These are phyloP conservation scores for Pseudoturritis turrita DNA, from an alignment of 345 rosid genomes.

Conservation along the genomic window DNA sequence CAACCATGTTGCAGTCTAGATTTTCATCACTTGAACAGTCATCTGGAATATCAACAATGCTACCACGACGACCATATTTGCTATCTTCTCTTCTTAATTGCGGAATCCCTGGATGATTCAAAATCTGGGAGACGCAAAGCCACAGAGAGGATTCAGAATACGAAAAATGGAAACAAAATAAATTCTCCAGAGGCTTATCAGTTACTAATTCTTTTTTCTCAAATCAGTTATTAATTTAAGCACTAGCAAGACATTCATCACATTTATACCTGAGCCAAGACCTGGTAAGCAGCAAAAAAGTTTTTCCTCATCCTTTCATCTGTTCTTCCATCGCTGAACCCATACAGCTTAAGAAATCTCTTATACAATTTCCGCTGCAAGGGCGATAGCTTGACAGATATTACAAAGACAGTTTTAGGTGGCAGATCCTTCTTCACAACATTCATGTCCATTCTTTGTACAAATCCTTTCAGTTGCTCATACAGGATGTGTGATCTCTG, in stretches of 20 bases:
- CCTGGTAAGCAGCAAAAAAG: slow-evolving; percentile 98
- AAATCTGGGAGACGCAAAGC: slow-evolving; percentile 55
- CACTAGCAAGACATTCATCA: neutral
- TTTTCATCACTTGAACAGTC: slow-evolving; percentile 97
- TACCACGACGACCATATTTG: slow-evolving; percentile 56
- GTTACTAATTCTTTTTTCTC: neutral
- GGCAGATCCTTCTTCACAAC: slow-evolving; percentile 98
- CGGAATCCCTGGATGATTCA: slow-evolving; percentile 99
- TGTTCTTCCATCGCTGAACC: slow-evolving; percentile 58
- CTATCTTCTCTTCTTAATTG: slow-evolving; percentile 83
- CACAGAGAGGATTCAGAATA: slow-evolving; percentile 4
- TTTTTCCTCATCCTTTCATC: slow-evolving; percentile 74
- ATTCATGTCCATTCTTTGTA: slow-evolving; percentile 99
- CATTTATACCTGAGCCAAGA: slow-evolving; percentile 86
- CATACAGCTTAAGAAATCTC: slow-evolving; percentile 89
- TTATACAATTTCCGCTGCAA: slow-evolving; percentile 88
- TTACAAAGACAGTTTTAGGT: slow-evolving; percentile 94
- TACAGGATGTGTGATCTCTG: slow-evolving; percentile 98
- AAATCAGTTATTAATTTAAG: neutral
- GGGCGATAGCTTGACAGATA: slow-evolving; percentile 92
- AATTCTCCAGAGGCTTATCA: neutral
- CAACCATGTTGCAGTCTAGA: slow-evolving; percentile 58
- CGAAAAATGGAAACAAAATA: neutral
- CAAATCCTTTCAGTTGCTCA: slow-evolving; percentile 96
- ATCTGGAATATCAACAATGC: slow-evolving; percentile 72